A percentile compares a stretch with the other conserved stretches of the same genome.
These are phyloP conservation scores for Cytospora schulzeri DNA, from an alignment of 2,329 filamentous ascomycete genomes.

Conservation along the genomic window DNA sequence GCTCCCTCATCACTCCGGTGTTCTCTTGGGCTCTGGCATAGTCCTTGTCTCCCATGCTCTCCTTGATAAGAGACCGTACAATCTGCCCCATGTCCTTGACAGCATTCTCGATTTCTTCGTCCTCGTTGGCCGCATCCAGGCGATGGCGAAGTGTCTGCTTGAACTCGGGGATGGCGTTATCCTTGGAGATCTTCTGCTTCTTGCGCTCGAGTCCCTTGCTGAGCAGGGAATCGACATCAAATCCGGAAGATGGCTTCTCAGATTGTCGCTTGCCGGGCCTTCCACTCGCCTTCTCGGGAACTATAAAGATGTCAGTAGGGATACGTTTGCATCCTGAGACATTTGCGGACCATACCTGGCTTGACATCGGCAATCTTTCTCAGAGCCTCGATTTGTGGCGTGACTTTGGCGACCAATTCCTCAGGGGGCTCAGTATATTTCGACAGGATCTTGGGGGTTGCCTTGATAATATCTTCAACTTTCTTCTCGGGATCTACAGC, in stretches of 20 bases:
- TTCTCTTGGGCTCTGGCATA: conserved; percentile 78
- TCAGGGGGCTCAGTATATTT: conserved; percentile 74
- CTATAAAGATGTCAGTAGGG: conserved; percentile 42
- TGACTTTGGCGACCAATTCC: conserved; percentile 62
- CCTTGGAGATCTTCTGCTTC: conserved; percentile 47
- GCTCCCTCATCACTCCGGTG: conserved; percentile 75
- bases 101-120: conserved; percentile 66
- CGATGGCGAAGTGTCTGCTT: conserved; percentile 66
- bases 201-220: conserved; percentile 38
- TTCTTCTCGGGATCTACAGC: conserved; percentile 72
- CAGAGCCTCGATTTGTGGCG: conserved; percentile 62
- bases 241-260: conserved; percentile 83
- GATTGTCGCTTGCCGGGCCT: conserved; percentile 67
- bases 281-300: conserved; percentile 77
- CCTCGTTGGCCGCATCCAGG: conserved; percentile 50
- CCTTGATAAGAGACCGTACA: conserved; percentile 66
- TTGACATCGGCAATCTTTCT: conserved; percentile 77
- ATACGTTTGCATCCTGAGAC: background rate
- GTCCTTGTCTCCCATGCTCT: conserved; percentile 73
- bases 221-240: conserved; percentile 85
- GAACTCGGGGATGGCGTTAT: conserved; percentile 89
- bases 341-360: conserved; percentile 58
- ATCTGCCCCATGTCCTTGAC: conserved; percentile 75
- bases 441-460: conserved; percentile 56
- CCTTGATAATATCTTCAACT: conserved; percentile 57